A percentile compares a stretch with the other conserved stretches of the same genome.
These are phyloP conservation scores for Emmonsiellopsis sp. DNA, from an alignment of 2,329 filamentous ascomycete species.

Conservation along the genomic window DNA sequence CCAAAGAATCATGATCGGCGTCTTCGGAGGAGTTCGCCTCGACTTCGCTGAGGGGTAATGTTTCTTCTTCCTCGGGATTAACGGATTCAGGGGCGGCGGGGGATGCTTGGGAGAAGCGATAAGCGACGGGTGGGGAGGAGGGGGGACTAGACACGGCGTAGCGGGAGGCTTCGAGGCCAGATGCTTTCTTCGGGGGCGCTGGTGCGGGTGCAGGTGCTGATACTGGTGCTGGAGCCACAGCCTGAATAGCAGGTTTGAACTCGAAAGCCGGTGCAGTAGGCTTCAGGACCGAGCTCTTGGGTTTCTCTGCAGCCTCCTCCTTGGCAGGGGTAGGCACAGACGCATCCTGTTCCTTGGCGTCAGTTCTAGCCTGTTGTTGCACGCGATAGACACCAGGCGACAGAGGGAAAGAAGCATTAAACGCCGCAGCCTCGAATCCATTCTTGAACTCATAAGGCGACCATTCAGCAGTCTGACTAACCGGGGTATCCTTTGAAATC, in stretches of 20 bases:
- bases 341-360: background rate
- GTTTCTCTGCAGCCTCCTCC: background rate
- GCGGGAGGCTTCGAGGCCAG: constrained; percentile 26
- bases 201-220: constrained; percentile 8
- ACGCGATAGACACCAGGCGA: constrained; percentile 7
- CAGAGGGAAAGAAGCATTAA: constrained; percentile 45
- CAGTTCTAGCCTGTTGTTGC: background rate
- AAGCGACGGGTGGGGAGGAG: constrained; percentile 9
- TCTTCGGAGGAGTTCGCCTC: constrained; percentile 9
- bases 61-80: background rate
- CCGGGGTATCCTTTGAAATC: constrained; percentile 16
- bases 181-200: constrained; percentile 8
- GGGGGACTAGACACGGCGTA: constrained; percentile 24
- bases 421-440: constrained; percentile 34
- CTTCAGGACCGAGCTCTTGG: constrained; percentile 4
- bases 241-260: constrained; percentile 28
- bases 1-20: constrained; percentile 24
- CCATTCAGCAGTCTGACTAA: constrained; percentile 40
- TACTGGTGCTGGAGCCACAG: constrained; percentile 8
- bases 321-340: background rate
- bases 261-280: constrained; percentile 55
- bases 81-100: constrained; percentile 1
- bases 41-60: constrained; percentile 1
- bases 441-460: constrained; percentile 53
- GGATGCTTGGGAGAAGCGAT: constrained; percentile 8